These are phyloP conservation scores for Russula compacta DNA, from an alignment of 768 basidiomycete genomes.

Conservation along the genomic window DNA sequence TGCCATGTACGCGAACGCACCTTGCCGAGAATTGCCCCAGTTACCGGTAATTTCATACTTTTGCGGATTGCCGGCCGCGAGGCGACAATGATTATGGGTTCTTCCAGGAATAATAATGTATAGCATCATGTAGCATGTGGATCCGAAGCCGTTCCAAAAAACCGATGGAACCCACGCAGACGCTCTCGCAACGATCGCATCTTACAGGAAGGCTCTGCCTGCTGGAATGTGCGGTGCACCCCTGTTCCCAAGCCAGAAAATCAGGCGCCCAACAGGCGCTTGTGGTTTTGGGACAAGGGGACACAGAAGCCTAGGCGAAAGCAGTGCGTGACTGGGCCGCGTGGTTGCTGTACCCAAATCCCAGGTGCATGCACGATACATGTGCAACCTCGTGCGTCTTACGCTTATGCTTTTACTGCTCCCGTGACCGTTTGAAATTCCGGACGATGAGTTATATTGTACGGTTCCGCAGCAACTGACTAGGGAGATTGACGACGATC, in stretches of 20 bases:
- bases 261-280: background rate
- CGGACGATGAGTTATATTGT: background rate
- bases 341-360: no score
- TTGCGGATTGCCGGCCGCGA: background rate
- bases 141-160: background rate
- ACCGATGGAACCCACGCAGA: background rate
- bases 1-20: no score
- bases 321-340: background rate
- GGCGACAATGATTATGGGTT: no score
- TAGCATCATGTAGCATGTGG: background rate
- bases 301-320: background rate
- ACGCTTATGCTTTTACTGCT: no score
- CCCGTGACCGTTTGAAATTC: background rate
- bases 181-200: background rate
- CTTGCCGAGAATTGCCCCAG: no score
- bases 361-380: no score
- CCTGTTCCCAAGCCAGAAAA: background rate
- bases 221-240: background rate
- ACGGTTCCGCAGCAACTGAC: background rate
- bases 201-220: background rate
- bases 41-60: background rate
- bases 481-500: background rate
- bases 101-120: no score
- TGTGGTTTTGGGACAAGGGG: background rate
- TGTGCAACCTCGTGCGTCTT: background rate